Evolutionary conservation across 768 basidiomycete genomes (phyloP), one percentile per base, ranked within the genome.

Genomic region (Suillus fuscotomentosus): DNA sequence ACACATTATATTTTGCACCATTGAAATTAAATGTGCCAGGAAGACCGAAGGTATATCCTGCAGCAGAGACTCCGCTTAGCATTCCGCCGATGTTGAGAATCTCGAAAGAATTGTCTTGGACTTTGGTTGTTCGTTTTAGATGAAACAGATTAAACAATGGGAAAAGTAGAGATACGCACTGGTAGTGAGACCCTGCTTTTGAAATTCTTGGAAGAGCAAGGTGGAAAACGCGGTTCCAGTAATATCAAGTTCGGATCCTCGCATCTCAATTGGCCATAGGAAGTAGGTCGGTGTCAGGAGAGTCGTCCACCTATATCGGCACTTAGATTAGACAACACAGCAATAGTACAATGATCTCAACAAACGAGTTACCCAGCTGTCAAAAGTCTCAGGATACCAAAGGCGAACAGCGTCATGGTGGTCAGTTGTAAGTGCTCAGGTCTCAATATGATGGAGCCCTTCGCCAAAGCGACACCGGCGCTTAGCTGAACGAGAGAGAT

Each of bases 1-100:
- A 70, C 7, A 66, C 2, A 20, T 70, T 68, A 51, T 70, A 70
- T 31, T 62, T 43, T 47, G 22, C 69, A n/a, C n/a, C n/a, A n/a
- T n/a, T n/a, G n/a, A n/a, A n/a, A n/a, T n/a, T n/a, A n/a, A n/a
- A n/a, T n/a, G n/a, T n/a, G n/a, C n/a, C n/a, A n/a, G n/a, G n/a
- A n/a, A n/a, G n/a, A n/a, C n/a, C n/a, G n/a, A n/a, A n/a, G n/a
- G n/a, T n/a, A n/a, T n/a, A n/a, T n/a, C n/a, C n/a, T n/a, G n/a
- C n/a, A n/a, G n/a, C n/a, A n/a, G n/a, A n/a, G n/a, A n/a, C n/a
- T n/a, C n/a, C n/a, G n/a, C n/a, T n/a, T n/a, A n/a, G n/a, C n/a
- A n/a, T n/a, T n/a, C n/a, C n/a, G n/a, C n/a, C n/a, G n/a, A n/a
- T n/a, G n/a, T n/a, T n/a, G n/a, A n/a, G n/a, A n/a, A n/a, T n/a